Conservation (phyloP, 2,329 filamentous ascomycete species). For the Trichoderma arundinaceum region DNA sequence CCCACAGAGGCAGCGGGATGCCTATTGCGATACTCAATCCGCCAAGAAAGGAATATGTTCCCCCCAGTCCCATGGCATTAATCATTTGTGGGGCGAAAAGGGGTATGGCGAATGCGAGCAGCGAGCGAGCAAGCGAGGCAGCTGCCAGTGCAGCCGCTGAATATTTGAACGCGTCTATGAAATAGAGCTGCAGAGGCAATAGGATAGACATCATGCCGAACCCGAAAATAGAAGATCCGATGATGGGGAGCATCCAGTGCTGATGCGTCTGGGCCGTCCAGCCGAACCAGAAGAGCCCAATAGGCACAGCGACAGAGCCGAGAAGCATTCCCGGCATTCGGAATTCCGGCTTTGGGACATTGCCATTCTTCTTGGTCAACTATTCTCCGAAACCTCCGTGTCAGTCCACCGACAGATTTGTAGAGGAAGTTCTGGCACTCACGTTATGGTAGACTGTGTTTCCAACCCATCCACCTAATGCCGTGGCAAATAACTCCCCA, state of each 20-base stretch:
- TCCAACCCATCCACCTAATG: constrained; percentile 19
- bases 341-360: constrained; percentile 43
- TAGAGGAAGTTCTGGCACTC: background rate
- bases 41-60: constrained; percentile 26
- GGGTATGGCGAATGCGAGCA: constrained; percentile 28
- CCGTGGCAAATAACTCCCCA: constrained; percentile 18
- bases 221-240: constrained; percentile 47
- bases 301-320: constrained; percentile 53
- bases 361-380: constrained; percentile 37
- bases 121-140: constrained; percentile 24
- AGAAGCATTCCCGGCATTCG: constrained; percentile 42
- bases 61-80: constrained; percentile 17
- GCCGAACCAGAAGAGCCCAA: constrained; percentile 42
- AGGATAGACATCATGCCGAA: constrained; percentile 23
- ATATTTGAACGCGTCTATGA: constrained; percentile 7
- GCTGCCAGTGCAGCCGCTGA: constrained; percentile 15
- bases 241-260: constrained; percentile 39
- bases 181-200: constrained; percentile 24
- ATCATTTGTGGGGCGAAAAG: constrained; percentile 29
- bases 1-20: constrained; percentile 6
- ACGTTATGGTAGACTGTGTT: constrained; percentile 21
- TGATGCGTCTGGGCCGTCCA: constrained; percentile 35
- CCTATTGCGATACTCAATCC: constrained; percentile 17
- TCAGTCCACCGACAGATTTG: background rate
- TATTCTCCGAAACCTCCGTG: background rate